These are phyloP conservation scores for Kalmanozyma brasiliensis DNA, from an alignment of 1,284 basidiomycete species.

Conservation along the genomic window DNA sequence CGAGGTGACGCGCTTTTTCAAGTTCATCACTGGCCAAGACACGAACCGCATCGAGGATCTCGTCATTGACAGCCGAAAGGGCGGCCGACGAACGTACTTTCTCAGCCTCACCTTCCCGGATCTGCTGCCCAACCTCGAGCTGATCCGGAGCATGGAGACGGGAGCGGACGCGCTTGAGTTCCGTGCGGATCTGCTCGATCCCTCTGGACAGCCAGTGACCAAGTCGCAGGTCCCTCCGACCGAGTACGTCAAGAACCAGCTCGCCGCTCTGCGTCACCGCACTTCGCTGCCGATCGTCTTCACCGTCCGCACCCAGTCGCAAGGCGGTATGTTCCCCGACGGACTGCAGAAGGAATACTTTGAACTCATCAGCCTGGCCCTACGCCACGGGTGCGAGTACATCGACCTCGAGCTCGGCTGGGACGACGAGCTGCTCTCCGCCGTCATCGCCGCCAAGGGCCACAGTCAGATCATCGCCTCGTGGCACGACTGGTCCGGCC, in stretches of 20 bases:
- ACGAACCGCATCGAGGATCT: slow-evolving; percentile 76
- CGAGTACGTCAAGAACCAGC: slow-evolving; percentile 82
- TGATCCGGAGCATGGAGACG: slow-evolving; percentile 79
- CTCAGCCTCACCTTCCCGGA: slow-evolving; percentile 92
- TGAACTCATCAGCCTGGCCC: slow-evolving; percentile 80
- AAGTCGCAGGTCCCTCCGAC: slow-evolving; percentile 75
- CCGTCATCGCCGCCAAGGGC: slow-evolving; percentile 77
- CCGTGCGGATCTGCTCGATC: slow-evolving; percentile 86
- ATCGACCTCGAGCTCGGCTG: slow-evolving; percentile 89
- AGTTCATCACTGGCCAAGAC: slow-evolving; percentile 81
- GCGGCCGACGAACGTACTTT: slow-evolving; percentile 78
- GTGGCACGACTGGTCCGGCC: slow-evolving; percentile 92
- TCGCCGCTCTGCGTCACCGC: slow-evolving; percentile 80
- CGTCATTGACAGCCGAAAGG: slow-evolving; percentile 37
- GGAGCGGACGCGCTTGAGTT: slow-evolving; percentile 93
- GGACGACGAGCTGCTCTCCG: slow-evolving; percentile 75
- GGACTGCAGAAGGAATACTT: slow-evolving; percentile 79
- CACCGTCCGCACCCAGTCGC: slow-evolving; percentile 85
- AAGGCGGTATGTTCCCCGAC: slow-evolving; percentile 93
- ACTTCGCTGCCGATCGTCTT: slow-evolving; percentile 89
- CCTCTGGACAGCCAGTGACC: slow-evolving; percentile 68
- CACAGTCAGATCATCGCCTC: slow-evolving; percentile 85
- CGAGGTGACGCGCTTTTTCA: slow-evolving; percentile 79
- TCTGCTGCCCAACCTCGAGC: slow-evolving; percentile 76
- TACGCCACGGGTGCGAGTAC: slow-evolving; percentile 89